Percentiles rank a stretch among this genome's conserved stretches.
Conservation (phyloP, 1,284 basidiomycete genomes). For the Ustilago vetiveriae region DNA sequence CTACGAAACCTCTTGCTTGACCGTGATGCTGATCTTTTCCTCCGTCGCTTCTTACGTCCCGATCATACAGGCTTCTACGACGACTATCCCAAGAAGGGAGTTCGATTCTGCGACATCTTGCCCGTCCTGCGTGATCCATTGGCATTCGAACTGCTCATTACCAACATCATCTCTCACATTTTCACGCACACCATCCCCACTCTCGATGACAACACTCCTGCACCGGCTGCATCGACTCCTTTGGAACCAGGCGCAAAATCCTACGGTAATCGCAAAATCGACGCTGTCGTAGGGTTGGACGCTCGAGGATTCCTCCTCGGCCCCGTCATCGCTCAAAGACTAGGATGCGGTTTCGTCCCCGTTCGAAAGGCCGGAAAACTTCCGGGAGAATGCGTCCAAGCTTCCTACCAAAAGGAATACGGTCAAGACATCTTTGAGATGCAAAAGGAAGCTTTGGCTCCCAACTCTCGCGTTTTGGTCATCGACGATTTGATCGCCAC, state of each 20-base stretch:
- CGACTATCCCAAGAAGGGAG: constrained; percentile 65
- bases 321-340: constrained; percentile 86
- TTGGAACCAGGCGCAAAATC: constrained; percentile 41
- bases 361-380: constrained; percentile 95
- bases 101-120: constrained; percentile 67
- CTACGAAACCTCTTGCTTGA: too few relatives aligned
- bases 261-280: constrained; percentile 72
- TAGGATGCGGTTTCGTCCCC: constrained; percentile 95
- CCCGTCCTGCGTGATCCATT: constrained; percentile 66
- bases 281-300: constrained; percentile 94
- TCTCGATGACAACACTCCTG: constrained; percentile 60
- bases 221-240: constrained; percentile 9
- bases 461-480: constrained; percentile 83
- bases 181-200: constrained; percentile 77
- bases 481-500: constrained; percentile 98
- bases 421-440: constrained; percentile 97
- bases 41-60: too few relatives aligned
- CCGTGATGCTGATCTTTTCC: too few relatives aligned
- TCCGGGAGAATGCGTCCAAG: constrained; percentile 82
- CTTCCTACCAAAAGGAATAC: constrained; percentile 92
- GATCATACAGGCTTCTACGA: constrained; percentile 55
- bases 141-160: constrained; percentile 76
- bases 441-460: constrained; percentile 83
- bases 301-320: constrained; percentile 96
- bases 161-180: constrained; percentile 86